These are phyloP conservation scores for Alternaria arborescens DNA, from an alignment of 2,329 filamentous ascomycete species.

Conservation along the genomic window DNA sequence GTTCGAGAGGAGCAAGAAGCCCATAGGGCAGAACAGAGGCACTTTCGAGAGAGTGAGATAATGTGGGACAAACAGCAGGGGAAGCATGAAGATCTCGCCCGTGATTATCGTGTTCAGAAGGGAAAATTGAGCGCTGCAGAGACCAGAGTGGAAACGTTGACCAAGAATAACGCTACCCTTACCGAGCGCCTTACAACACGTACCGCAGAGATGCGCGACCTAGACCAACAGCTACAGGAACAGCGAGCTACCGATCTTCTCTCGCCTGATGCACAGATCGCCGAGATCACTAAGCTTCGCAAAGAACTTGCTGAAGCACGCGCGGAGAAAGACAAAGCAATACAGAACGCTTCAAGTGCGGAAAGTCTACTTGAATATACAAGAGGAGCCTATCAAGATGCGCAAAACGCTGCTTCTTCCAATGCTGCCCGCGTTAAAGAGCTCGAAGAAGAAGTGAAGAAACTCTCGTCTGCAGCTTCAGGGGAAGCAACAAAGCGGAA, in stretches of 20 bases:
- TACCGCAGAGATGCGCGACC: constrained; percentile 20
- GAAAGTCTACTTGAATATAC: constrained; percentile 64
- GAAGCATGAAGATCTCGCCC: constrained; percentile 34
- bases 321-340: constrained; percentile 31
- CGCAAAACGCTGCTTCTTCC: constrained; percentile 22
- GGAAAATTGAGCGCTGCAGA: constrained; percentile 28
- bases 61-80: constrained; percentile 39
- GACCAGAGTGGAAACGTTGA: constrained; percentile 24
- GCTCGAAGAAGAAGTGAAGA: constrained; percentile 25
- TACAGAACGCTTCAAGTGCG: constrained; percentile 43
- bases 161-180: constrained; percentile 22
- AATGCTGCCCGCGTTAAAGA: constrained; percentile 15
- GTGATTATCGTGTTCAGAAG: constrained; percentile 28
- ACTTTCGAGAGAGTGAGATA: constrained; percentile 24
- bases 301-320: constrained; percentile 32
- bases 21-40: constrained; percentile 21
- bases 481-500: constrained; percentile 30
- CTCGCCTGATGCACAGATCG: constrained; percentile 33
- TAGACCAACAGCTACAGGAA: constrained; percentile 28
- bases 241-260: constrained; percentile 28
- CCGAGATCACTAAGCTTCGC: constrained; percentile 34
- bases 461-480: constrained; percentile 28
- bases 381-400: constrained; percentile 62
- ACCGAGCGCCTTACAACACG: constrained; percentile 30
- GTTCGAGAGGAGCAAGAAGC: constrained; percentile 18